Evolutionary conservation across 768 basidiomycete genomes (phyloP), one percentile per base, ranked within the genome.

Genomic region (Suillus occidentalis): DNA sequence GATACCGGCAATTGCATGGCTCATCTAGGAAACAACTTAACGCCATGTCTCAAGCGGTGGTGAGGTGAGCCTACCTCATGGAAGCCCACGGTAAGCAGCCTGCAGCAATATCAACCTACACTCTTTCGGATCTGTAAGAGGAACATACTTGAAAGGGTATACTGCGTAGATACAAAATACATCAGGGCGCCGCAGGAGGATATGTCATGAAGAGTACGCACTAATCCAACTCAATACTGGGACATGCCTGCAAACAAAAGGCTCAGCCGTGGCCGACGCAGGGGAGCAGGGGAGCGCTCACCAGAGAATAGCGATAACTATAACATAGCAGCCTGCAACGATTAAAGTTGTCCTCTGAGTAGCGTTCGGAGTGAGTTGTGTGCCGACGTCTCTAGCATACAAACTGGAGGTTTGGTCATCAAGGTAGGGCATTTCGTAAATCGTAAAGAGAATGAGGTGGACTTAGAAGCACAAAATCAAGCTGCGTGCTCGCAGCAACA

Each of bases 111-210:
- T 60, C 25, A 45, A 43, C 7, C 37, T 37, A 40, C 18, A 34
- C 14, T 22, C 14, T 31, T 59, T 31, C 8, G 61, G 65, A 64
- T 56, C n/a, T 66, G n/a, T 62, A n/a, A 25, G 58, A 42, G 34
- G 28, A 12, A 75, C 87, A 77, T 77, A 93, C 93, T 95, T 95
- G 85, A 95, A 95, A 6, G 93, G 94, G 75, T 95, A 95, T 72
- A 95, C 92, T 94, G 60, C 20, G 43, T 40, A 75, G 34, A 55
- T 36, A 12, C 53, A 53, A 63, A 55, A 8, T 18, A 62, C 22
- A 52, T 57, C 22, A 42, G 61, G 22, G 68, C 59, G 28, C 34
- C 9, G 14, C 16, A 61, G 18, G 37, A 49, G 63, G 14, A 52
- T 57, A 42, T 20, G 18, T 22, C 37, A 60, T 45, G 34, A 49